Evolutionary conservation across 441 rosid genomes (phyloP).

Genomic region (Raphanus hybrid): DNA sequence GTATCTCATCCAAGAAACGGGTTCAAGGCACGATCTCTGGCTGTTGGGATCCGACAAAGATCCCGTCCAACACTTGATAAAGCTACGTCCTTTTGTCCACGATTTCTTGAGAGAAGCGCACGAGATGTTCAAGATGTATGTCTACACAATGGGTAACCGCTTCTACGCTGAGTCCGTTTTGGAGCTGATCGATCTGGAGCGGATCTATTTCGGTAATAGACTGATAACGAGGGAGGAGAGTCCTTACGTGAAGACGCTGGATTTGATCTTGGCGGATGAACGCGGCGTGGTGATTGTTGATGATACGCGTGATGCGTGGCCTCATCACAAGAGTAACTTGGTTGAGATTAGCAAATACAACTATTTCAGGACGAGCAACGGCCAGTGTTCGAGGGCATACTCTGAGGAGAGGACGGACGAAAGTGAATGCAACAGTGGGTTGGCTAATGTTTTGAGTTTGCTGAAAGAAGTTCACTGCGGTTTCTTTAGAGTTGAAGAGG

Average conservation of each 20-base stretch:
- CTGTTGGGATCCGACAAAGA: neutral
- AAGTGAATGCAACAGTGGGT: conserved; percentile 7
- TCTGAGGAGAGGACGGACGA: conserved; percentile 25
- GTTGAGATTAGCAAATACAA: neutral
- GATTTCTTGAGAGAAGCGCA: conserved; percentile 34
- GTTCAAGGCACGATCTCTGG: conserved; percentile 17
- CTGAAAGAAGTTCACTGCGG: conserved; percentile 6
- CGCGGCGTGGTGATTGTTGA: conserved; percentile 24
- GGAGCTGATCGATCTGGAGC: conserved; percentile 26
- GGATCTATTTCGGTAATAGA: conserved; percentile 22
- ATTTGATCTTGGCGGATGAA: conserved; percentile 33
- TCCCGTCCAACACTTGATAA: neutral
- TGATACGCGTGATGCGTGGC: conserved; percentile 20
- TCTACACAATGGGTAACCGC: conserved; percentile 29
- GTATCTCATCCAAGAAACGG: conserved; percentile 30
- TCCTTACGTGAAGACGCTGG: conserved; percentile 28
- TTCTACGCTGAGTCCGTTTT: neutral
- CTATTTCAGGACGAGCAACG: neutral
- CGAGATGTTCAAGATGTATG: conserved; percentile 21
- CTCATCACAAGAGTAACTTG: conserved; percentile 22
- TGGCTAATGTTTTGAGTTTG: conserved; percentile 10
- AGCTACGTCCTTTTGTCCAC: conserved; percentile 30
- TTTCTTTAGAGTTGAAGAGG: conserved; percentile 14
- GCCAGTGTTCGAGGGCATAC: neutral
- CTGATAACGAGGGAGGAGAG: conserved; percentile 23